Percentiles rank a stretch among this genome's conserved stretches.
These are phyloP conservation scores for Erysiphe pulchra DNA, from an alignment of 2,329 filamentous ascomycete species.

Conservation along the genomic window DNA sequence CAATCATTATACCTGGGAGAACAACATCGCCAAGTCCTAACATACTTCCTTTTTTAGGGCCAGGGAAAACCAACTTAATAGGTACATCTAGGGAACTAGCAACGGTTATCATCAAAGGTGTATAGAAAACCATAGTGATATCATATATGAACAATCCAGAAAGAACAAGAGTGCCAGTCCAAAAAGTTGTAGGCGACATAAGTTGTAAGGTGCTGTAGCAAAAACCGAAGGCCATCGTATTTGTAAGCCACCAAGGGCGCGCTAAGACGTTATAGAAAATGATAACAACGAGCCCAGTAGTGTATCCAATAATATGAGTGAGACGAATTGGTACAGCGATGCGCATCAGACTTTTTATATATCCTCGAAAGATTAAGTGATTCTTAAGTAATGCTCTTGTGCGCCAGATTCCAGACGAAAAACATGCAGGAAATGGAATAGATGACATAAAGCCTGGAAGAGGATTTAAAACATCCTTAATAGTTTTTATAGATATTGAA, in stretches of 20 bases:
- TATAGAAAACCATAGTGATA: slow-evolving; percentile 78
- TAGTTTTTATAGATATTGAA: neutral
- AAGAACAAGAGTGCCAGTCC: slow-evolving; percentile 55
- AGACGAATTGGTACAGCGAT: slow-evolving; percentile 6
- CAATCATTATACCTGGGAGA: slow-evolving; percentile 74
- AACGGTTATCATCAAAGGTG: slow-evolving; percentile 65
- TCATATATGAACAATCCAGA: slow-evolving; percentile 77
- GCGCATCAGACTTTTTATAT: slow-evolving; percentile 8
- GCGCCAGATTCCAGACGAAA: slow-evolving; percentile 20
- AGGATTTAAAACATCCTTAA: slow-evolving; percentile 14
- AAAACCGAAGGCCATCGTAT: slow-evolving; percentile 67
- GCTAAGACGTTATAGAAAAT: slow-evolving; percentile 9
- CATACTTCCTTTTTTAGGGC: slow-evolving; percentile 47
- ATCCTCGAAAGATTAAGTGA: slow-evolving; percentile 20
- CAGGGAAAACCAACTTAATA: slow-evolving; percentile 62
- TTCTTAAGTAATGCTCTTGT: slow-evolving; percentile 23
- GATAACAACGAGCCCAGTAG: slow-evolving; percentile 9
- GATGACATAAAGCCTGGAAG: slow-evolving; percentile 16
- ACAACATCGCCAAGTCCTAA: slow-evolving; percentile 88
- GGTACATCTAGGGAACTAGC: slow-evolving; percentile 76
- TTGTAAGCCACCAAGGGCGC: slow-evolving; percentile 31
- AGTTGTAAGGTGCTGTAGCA: slow-evolving; percentile 62
- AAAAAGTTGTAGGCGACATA: slow-evolving; percentile 72
- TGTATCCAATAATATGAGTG: slow-evolving; percentile 10
- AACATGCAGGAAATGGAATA: slow-evolving; percentile 9